These are phyloP conservation scores for Irpex sp. DNA, from an alignment of 1,284 basidiomycete species.

Conservation along the genomic window DNA sequence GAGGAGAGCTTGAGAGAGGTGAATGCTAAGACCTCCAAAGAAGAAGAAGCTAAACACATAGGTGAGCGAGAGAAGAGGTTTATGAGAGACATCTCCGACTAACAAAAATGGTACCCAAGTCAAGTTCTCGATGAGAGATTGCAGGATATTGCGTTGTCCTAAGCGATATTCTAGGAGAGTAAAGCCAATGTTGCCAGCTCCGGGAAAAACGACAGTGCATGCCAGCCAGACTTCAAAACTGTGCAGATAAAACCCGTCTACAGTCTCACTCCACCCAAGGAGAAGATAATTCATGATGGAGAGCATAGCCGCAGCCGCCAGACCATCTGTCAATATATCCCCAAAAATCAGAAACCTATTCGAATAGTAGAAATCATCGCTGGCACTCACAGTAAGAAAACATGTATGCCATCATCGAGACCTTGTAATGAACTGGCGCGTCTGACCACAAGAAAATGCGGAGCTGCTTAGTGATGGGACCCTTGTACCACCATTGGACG, in stretches of 20 bases:
- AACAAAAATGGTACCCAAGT: constrained; percentile 81
- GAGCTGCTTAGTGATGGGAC: constrained; percentile 77
- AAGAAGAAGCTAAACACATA: constrained; percentile 68
- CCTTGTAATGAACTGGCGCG: constrained; percentile 81
- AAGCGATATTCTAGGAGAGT: constrained; percentile 75
- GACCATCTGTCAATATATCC: constrained; percentile 50
- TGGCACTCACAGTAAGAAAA: constrained; percentile 70
- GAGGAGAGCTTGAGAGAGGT: constrained; percentile 69
- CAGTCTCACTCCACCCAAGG: constrained; percentile 55
- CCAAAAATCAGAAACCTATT: neutral
- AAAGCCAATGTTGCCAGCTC: constrained; percentile 68
- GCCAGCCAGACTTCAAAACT: constrained; percentile 77
- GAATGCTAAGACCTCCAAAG: constrained; percentile 77
- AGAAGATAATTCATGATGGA: constrained; percentile 71
- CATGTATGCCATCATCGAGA: constrained; percentile 78
- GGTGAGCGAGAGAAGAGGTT: constrained; percentile 11
- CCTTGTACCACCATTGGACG: constrained; percentile 65
- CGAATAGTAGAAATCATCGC: neutral
- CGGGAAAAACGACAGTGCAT: constrained; percentile 73
- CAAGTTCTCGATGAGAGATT: constrained; percentile 60
- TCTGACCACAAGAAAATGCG: constrained; percentile 74
- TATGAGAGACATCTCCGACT: constrained; percentile 28
- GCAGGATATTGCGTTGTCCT: constrained; percentile 53
- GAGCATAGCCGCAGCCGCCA: constrained; percentile 63
- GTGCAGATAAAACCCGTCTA: constrained; percentile 71